Percentiles rank a stretch among this genome's conserved stretches.
These are phyloP conservation scores for Sideroxylon spinosum DNA, from an alignment of 179 eudicot species.

Conservation along the genomic window DNA sequence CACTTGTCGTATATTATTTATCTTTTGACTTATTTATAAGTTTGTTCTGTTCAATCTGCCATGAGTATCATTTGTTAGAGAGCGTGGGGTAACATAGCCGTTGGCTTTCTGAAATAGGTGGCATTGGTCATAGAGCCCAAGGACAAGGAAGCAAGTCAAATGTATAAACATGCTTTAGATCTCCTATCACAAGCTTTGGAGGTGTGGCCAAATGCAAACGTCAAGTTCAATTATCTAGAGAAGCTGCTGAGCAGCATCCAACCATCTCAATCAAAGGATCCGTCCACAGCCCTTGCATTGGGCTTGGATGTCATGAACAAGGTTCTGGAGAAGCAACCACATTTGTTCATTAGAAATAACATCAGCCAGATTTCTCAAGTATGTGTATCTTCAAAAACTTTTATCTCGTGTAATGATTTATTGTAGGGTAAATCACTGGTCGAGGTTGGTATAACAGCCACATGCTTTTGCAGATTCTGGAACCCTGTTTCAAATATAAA, in stretches of 20 bases:
- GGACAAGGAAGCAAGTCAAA: conserved; percentile 91
- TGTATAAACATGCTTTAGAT: conserved; percentile 96
- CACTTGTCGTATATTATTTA: not conserved
- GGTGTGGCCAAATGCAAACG: conserved; percentile 99
- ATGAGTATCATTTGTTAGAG: not conserved
- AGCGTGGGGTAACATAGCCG: conserved; percentile 2
- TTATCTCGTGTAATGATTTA: not conserved
- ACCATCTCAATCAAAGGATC: conserved; percentile 95
- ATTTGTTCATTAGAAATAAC: conserved; percentile 87
- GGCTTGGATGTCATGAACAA: conserved; percentile 98
- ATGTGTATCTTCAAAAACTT: conserved; percentile 21
- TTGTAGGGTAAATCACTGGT: not conserved
- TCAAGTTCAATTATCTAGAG: conserved; percentile 96
- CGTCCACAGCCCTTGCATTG: conserved; percentile 95
- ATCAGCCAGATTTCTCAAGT: conserved; percentile 93
- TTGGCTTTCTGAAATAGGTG: conserved; percentile 42
- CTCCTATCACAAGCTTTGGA: conserved; percentile 93
- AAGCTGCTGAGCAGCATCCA: conserved; percentile 89
- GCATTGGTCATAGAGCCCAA: conserved; percentile 98
- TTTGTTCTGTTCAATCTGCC: not conserved
- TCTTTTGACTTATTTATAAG: not conserved
- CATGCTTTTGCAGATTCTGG: conserved; percentile 70
- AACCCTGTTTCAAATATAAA: conserved; percentile 93
- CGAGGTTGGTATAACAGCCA: not conserved
- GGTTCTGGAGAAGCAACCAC: conserved; percentile 97